A percentile compares a stretch with the other conserved stretches of the same genome.
These are phyloP conservation scores for Coccomyxa sp. DNA, from an alignment of 139 green algal species.

Conservation along the genomic window DNA sequence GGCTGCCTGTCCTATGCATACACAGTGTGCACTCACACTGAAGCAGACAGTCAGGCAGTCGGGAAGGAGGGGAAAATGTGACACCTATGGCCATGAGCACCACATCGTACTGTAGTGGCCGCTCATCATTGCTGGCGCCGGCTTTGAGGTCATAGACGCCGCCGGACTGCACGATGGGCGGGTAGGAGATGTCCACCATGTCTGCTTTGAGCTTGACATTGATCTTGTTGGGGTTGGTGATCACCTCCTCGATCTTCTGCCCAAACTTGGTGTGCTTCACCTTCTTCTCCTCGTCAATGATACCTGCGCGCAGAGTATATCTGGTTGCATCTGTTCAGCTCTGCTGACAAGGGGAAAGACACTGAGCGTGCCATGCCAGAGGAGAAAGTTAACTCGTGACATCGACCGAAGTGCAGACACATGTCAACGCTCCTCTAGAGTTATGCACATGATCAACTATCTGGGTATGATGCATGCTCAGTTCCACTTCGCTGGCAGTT, in stretches of 20 bases:
- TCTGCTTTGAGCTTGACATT: constrained; percentile 75
- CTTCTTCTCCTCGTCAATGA: constrained; percentile 86
- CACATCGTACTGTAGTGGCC: constrained; percentile 56
- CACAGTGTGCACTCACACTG: neutral
- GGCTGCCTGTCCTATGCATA: too few relatives aligned
- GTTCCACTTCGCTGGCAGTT: neutral
- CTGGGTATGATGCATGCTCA: neutral
- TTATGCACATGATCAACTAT: neutral
- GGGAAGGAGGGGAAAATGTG: too few relatives aligned
- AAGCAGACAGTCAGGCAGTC: neutral
- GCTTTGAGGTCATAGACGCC: constrained; percentile 69
- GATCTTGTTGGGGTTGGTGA: constrained; percentile 63
- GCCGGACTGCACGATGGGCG: constrained; percentile 84
- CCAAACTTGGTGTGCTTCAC: constrained; percentile 87
- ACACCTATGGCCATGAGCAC: constrained; percentile 38
- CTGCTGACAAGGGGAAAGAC: neutral
- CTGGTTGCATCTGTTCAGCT: neutral
- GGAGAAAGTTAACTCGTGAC: too few relatives aligned
- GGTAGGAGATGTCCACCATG: constrained; percentile 92
- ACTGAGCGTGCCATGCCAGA: too few relatives aligned
- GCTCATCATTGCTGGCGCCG: constrained; percentile 26
- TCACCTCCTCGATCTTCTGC: constrained; percentile 64
- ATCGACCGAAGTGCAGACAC: neutral
- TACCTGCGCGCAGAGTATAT: constrained; percentile 22
- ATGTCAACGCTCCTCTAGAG: neutral